A percentile compares a stretch with the other conserved stretches of the same genome.
Evolutionary conservation across 1,284 basidiomycete species (phyloP).

Genomic region (Cryptococcus amylolentus): DNA sequence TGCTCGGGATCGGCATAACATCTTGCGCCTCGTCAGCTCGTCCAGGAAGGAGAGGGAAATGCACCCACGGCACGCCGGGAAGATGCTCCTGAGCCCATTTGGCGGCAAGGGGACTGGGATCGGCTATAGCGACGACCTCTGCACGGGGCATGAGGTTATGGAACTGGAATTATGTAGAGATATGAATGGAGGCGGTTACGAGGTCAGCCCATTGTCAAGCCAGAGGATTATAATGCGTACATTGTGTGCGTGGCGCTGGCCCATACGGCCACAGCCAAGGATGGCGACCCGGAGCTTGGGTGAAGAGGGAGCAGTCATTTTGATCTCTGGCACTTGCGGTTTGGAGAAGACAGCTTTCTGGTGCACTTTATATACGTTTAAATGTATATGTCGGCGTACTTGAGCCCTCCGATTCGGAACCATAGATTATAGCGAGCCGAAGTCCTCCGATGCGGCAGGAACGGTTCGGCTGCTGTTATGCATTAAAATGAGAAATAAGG

Average conservation of each 20-base stretch:
- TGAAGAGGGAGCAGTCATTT: too few species aligned
- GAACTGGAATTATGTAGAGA: background rate
- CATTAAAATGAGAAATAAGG: too few species aligned
- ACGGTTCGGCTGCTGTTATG: too few species aligned
- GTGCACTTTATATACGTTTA: too few species aligned
- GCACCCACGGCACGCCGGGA: background rate
- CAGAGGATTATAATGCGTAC: background rate
- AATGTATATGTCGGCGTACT: too few species aligned
- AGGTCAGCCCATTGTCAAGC: background rate
- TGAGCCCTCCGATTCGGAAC: too few species aligned
- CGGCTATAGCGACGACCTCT: conserved; percentile 18
- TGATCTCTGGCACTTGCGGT: too few species aligned
- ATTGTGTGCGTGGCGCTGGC: conserved; percentile 16
- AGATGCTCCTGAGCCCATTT: conserved; percentile 12
- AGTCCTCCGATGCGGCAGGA: too few species aligned
- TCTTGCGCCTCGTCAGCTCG: background rate
- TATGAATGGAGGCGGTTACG: background rate
- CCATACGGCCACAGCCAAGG: conserved; percentile 22
- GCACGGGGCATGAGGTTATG: conserved; percentile 9
- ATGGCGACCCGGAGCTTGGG: conserved; percentile 10
- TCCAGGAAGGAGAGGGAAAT: too few species aligned
- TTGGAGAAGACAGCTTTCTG: too few species aligned
- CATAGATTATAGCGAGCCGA: too few species aligned
- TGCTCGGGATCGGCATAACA: background rate
- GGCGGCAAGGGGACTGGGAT: conserved; percentile 4